phyloP scores from a whole-genome alignment of 345 rosid genomes.

The Bruguiera gymnorhiza region DNA sequence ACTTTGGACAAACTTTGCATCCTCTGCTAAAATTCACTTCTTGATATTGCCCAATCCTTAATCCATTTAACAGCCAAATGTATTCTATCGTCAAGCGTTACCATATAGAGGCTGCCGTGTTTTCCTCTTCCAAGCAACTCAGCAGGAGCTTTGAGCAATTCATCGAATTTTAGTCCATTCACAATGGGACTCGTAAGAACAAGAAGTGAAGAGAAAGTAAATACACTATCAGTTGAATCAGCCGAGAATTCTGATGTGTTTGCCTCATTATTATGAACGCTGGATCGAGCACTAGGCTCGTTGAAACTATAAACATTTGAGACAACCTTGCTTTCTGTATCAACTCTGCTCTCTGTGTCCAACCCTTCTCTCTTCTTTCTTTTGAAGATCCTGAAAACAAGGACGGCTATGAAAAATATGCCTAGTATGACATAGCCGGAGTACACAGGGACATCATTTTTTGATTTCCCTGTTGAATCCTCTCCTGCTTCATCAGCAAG shows the following conservation, averaged over 20 bases:
- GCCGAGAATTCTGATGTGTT: slow-evolving; percentile 29
- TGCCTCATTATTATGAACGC: slow-evolving; percentile 12
- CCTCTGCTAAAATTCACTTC: slow-evolving; percentile 38
- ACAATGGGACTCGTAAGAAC: slow-evolving; percentile 45
- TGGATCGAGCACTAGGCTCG: slow-evolving; percentile 24
- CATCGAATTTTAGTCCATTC: slow-evolving; percentile 46
- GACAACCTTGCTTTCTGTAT: slow-evolving; percentile 20
- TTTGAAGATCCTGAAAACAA: slow-evolving; percentile 23
- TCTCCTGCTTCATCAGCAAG: slow-evolving; percentile 2
- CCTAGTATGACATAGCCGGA: slow-evolving; percentile 38
- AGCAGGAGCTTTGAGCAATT: slow-evolving; percentile 55
- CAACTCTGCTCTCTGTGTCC: not conserved
- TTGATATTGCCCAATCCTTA: slow-evolving; percentile 50
- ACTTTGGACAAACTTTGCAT: slow-evolving; percentile 46
- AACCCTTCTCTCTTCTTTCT: slow-evolving; percentile 15
- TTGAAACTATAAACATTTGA: slow-evolving; percentile 24
- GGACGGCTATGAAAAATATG: slow-evolving; percentile 19
- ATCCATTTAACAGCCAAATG: slow-evolving; percentile 49
- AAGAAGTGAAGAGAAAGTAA: slow-evolving; percentile 35
- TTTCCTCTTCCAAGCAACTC: slow-evolving; percentile 56
- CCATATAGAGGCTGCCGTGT: slow-evolving; percentile 47
- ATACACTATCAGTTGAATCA: slow-evolving; percentile 20
- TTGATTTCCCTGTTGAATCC: slow-evolving; percentile 15
- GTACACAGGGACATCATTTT: slow-evolving; percentile 32
- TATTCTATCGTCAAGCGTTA: slow-evolving; percentile 35